These are phyloP conservation scores for Pichia heedii DNA, from an alignment of 805 yeast genomes.

Conservation along the genomic window DNA sequence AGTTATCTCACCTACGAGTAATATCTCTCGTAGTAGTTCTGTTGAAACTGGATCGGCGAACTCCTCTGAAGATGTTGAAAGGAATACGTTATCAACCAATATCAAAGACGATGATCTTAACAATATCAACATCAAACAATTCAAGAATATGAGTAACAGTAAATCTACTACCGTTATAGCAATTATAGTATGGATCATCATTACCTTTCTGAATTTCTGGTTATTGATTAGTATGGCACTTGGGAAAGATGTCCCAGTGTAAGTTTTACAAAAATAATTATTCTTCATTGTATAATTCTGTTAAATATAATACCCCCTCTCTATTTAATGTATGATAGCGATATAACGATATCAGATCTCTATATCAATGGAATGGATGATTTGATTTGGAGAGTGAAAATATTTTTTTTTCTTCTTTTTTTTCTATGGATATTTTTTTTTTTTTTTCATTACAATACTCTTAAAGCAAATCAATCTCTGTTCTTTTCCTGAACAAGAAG, in stretches of 20 bases:
- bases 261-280: background rate
- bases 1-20: background rate
- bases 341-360: too few species aligned
- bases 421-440: too few species aligned
- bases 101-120: background rate
- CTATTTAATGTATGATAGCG: too few species aligned
- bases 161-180: slow-evolving; percentile 44
- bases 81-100: background rate
- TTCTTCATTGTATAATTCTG: background rate
- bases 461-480: too few species aligned
- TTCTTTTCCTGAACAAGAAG: too few species aligned
- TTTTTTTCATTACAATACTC: too few species aligned
- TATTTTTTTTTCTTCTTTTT: background rate
- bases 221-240: slow-evolving; percentile 37
- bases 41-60: background rate
- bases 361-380: too few species aligned
- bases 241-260: slow-evolving; percentile 25
- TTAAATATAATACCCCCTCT: background rate
- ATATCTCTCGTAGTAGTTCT: background rate
- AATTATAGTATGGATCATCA: slow-evolving; percentile 56
- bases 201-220: slow-evolving; percentile 64
- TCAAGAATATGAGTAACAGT: slow-evolving; percentile 66
- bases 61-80: background rate
- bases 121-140: slow-evolving; percentile 5
- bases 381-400: too few species aligned